Evolutionary conservation across 2,329 filamentous ascomycete genomes (phyloP).

Genomic region (Pseudocercospora macadamiae): DNA sequence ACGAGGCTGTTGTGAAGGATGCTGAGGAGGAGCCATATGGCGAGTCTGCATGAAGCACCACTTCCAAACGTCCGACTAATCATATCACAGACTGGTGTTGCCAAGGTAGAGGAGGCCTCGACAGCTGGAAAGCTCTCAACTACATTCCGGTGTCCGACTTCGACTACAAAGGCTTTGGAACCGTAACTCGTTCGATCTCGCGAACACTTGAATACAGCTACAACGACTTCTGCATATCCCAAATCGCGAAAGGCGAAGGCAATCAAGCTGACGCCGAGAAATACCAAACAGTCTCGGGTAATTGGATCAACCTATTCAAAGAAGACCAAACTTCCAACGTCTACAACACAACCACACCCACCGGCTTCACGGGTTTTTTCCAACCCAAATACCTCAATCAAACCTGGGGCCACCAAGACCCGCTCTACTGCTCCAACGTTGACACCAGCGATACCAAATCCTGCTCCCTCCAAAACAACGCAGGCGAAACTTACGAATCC

Average conservation of each 20-base stretch:
- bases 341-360: constrained; percentile 43
- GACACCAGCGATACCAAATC: constrained; percentile 27
- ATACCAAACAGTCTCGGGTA: constrained; percentile 58
- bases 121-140: constrained; percentile 67
- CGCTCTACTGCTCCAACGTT: constrained; percentile 47
- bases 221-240: constrained; percentile 48
- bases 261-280: constrained; percentile 42
- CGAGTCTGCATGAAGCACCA: constrained; percentile 5
- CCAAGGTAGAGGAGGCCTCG: constrained; percentile 70
- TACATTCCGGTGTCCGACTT: constrained; percentile 59
- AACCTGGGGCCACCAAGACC: constrained; percentile 60
- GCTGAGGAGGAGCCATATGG: constrained; percentile 56
- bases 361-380: constrained; percentile 67
- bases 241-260: constrained; percentile 48
- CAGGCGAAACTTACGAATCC: constrained; percentile 68
- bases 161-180: constrained; percentile 52
- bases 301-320: constrained; percentile 70
- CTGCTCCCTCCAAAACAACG: constrained; percentile 56
- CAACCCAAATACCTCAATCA: constrained; percentile 58
- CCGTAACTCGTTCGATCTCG: constrained; percentile 56
- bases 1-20: constrained; percentile 66
- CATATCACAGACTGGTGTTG: constrained; percentile 51
- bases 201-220: constrained; percentile 56
- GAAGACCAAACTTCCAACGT: constrained; percentile 60
- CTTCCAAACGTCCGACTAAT: not conserved